A percentile compares a stretch with the other conserved stretches of the same genome.
phyloP scores from a whole-genome alignment of 2,329 filamentous ascomycete genomes.

The Fusarium denticulatum region DNA sequence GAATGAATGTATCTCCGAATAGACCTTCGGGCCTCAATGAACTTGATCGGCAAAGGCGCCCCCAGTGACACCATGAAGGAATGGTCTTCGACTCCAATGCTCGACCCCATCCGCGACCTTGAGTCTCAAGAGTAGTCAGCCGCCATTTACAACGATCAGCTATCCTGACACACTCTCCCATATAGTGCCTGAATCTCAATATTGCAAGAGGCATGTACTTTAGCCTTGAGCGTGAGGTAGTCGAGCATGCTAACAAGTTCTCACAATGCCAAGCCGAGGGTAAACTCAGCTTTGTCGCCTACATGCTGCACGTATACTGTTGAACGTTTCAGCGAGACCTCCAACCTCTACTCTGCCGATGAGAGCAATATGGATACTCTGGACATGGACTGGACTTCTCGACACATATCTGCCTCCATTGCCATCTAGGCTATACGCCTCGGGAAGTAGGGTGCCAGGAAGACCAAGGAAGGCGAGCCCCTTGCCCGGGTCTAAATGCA shows the following conservation, averaged over 20 bases:
- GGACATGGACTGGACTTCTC: conserved; percentile 69
- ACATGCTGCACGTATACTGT: conserved; percentile 60
- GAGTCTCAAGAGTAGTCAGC: conserved; percentile 62
- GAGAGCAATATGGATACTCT: conserved; percentile 63
- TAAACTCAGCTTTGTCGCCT: conserved; percentile 43
- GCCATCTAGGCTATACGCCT: conserved; percentile 49
- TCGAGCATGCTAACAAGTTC: conserved; percentile 69
- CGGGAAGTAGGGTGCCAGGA: conserved; percentile 56
- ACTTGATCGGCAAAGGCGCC: too few relatives aligned
- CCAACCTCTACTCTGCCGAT: conserved; percentile 62
- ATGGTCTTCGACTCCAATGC: conserved; percentile 64
- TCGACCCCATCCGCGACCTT: conserved; percentile 62
- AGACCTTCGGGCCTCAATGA: background rate
- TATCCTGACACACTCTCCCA: background rate
- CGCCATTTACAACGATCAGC: conserved; percentile 16
- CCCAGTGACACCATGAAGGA: conserved; percentile 51
- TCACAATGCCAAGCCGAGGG: conserved; percentile 63
- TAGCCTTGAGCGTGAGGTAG: conserved; percentile 62
- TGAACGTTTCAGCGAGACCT: conserved; percentile 55
- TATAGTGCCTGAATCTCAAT: background rate
- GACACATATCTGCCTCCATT: conserved; percentile 76
- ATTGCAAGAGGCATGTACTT: conserved; percentile 54
- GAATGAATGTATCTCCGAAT: background rate
- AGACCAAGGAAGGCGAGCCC: conserved; percentile 51
- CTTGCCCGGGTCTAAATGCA: conserved; percentile 40